Evolutionary conservation across 768 basidiomycete species (phyloP).

Genomic region (Cystobasidium tubakii): DNA sequence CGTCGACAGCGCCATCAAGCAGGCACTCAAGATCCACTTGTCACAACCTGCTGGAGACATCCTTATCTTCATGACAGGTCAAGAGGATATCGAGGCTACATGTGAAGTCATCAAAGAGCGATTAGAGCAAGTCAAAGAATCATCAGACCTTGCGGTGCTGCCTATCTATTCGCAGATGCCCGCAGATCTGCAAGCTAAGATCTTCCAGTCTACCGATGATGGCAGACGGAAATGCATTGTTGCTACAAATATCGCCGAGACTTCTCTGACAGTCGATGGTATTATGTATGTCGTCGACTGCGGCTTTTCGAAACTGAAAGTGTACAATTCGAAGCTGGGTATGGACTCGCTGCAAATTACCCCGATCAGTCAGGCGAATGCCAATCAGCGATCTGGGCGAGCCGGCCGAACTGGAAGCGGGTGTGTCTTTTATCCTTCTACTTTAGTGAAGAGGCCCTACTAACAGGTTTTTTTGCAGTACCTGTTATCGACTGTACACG

Average conservation of each 20-base stretch:
- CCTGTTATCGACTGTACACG: constrained; percentile 93
- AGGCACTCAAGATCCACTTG: constrained; percentile 91
- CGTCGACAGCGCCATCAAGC: constrained; percentile 95
- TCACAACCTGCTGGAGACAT: constrained; percentile 90
- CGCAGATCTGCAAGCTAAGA: constrained; percentile 95
- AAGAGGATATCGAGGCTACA: constrained; percentile 96
- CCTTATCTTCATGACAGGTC: constrained; percentile 98
- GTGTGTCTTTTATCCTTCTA: constrained; percentile 59
- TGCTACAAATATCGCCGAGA: constrained; percentile 98
- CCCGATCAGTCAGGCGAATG: constrained; percentile 97
- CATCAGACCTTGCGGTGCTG: constrained; percentile 75
- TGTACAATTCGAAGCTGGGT: constrained; percentile 97
- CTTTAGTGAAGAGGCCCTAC: neutral
- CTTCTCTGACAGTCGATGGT: constrained; percentile 94
- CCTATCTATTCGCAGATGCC: constrained; percentile 99
- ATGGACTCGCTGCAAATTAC: constrained; percentile 99
- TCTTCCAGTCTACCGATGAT: constrained; percentile 88
- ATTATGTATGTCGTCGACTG: constrained; percentile 95
- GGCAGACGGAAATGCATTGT: constrained; percentile 95
- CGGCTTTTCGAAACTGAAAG: constrained; percentile 94
- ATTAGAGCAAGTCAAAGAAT: constrained; percentile 82
- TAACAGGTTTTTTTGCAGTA: constrained; percentile 53
- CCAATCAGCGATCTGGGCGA: constrained; percentile 88
- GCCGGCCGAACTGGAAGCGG: constrained; percentile 94
- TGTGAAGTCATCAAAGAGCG: constrained; percentile 96